Evolutionary conservation across 2,329 filamentous ascomycete species (phyloP), one percentile per base, ranked within the genome.

Genomic region (Trichophyton benhamiae): DNA sequence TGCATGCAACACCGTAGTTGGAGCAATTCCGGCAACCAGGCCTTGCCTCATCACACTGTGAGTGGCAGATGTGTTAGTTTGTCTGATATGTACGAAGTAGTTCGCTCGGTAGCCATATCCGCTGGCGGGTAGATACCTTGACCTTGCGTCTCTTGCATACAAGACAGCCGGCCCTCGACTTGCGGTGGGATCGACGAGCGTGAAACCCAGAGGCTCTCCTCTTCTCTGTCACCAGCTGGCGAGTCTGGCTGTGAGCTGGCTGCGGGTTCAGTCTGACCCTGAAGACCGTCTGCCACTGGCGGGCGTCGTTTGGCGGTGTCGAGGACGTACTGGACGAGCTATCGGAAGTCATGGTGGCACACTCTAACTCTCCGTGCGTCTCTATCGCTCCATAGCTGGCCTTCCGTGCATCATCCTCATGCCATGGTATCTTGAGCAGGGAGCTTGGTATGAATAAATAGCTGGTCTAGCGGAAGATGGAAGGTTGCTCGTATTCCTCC

Each of bases 81-180:
- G 11, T 58, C 9, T 17, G 20, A 13, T 6, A 25, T 22, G 11
- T 22, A 15, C 8, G 25, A 13, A 48, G 25, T 38, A 9, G 15
- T 9, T 36, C 13, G 15, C 7, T 44, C 8, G 25, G 20, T 20
- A 38, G 36, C 13, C 17, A 30, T 38, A 17, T 38, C 33, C 5
- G 6, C 44, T 38, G 33, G 33, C 3, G 33, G 33, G 33, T 38
- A 38, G 33, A 27, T 69, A 73, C 71, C 67, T 74, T 74, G 44
- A 74, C 68, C 63, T 68, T 65, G 22, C 72, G 67, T 30, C 67
- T 66, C 64, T 74, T 74, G 63, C 72, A 74, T 42, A 67, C 68
- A 36, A 63, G 60, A 59, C 72, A 74, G 6, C 72, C 72, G 20
- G 63, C 65, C 9, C 70, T 68, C 30, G 71, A 74, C 64, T 73